Conservation (phyloP, 208 protist species). For the Crithidia acanthocephali region DNA sequence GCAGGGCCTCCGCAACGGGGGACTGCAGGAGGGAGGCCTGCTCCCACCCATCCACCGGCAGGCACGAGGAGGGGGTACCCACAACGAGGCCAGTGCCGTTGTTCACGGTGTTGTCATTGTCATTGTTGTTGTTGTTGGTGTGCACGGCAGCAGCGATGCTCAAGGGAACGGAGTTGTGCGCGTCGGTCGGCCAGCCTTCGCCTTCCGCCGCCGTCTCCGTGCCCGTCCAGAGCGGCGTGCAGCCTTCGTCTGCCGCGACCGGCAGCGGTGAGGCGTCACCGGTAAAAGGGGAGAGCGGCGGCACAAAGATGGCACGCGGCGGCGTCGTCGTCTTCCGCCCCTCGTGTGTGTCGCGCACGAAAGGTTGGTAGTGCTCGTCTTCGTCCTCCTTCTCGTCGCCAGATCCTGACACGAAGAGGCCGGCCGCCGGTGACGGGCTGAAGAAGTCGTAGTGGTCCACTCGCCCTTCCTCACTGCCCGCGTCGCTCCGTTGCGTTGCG, state of each 20-base stretch:
- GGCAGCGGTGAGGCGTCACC: neutral
- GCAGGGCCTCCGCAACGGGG: neutral
- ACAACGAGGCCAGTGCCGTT: neutral
- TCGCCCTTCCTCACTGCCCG: neutral
- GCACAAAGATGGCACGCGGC: neutral
- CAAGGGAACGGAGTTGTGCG: no score
- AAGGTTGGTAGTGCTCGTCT: neutral
- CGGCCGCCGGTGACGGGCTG: neutral
- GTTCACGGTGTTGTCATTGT: neutral
- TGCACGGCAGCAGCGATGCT: no score
- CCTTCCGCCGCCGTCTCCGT: neutral
- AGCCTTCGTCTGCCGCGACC: neutral
- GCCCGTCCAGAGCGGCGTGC: neutral
- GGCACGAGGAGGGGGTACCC: neutral
- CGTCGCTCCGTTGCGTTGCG: neutral
- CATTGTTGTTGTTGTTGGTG: no score
- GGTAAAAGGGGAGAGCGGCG: no score
- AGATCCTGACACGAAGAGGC: neutral
- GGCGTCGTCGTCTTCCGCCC: neutral
- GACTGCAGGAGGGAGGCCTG: conserved; percentile 14
- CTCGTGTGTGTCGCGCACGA: neutral
- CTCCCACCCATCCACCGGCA: neutral
- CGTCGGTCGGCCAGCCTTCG: neutral
- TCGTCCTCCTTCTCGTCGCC: neutral
- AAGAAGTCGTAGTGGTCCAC: neutral